A percentile compares a stretch with the other conserved stretches of the same genome.
Conservation (phyloP, 257 asterid genomes). For the Solanum etuberosum region DNA sequence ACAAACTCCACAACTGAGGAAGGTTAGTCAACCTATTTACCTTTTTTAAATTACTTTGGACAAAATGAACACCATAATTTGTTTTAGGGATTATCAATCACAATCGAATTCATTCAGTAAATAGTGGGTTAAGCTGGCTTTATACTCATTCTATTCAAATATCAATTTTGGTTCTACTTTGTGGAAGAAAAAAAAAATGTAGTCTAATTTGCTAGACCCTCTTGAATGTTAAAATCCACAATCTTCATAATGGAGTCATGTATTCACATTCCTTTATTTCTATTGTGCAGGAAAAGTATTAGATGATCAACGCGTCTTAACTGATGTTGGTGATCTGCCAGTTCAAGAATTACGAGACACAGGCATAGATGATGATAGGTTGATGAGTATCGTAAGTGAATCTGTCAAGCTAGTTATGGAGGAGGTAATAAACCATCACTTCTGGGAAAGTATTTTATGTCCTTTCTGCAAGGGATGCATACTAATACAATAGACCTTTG, state of each 20-base stretch:
- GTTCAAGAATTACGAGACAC: constrained; percentile 88
- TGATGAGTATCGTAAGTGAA: constrained; percentile 72
- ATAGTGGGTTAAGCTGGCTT: not conserved
- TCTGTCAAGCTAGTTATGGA: too few relatives aligned
- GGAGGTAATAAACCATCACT: too few relatives aligned
- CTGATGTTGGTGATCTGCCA: constrained; percentile 95
- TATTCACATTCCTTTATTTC: not conserved
- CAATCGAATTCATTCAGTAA: not conserved
- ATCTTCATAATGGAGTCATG: too few relatives aligned
- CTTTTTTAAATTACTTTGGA: not conserved
- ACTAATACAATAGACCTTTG: not conserved
- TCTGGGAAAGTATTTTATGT: not conserved
- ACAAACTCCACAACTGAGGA: constrained; percentile 94
- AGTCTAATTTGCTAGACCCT: too few relatives aligned
- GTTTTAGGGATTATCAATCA: not conserved
- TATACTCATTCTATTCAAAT: not conserved
- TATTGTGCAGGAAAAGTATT: constrained; percentile 62
- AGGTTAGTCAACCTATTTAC: constrained; percentile 29
- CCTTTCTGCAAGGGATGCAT: not conserved
- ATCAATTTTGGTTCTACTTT: not conserved
- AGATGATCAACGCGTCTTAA: constrained; percentile 71
- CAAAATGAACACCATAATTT: not conserved
- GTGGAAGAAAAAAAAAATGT: not conserved
- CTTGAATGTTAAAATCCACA: too few relatives aligned
- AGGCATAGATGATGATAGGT: constrained; percentile 82